Base-by-base conservation (phyloP, 306 rosid species). In the Oemleria cerasiformis region DNA sequence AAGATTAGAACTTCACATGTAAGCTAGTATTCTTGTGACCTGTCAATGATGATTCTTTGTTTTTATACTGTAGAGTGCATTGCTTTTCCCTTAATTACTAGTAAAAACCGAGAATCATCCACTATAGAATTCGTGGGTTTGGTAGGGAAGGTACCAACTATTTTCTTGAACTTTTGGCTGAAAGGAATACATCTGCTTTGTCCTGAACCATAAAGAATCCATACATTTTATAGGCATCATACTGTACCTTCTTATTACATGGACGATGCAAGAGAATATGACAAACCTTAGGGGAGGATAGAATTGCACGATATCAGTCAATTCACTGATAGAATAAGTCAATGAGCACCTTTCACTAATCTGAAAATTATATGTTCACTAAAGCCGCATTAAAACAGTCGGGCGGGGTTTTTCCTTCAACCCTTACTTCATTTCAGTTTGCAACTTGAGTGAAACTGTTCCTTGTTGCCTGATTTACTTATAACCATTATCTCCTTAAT, bases 1-100 rank as follows among this genome's bases (percentile, higher is more conserved):
- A 89, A 87, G 88, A 89, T 94, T 66, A 90, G 96, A 76, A 91
- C 86, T 75, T 91, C 97, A n/a, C 97, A 88, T 86, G 98, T 91
- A 85, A 94, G 98, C 68, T 76, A 76, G 70, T 50, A 42, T 72
- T 73, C 75, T 61, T 81, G 21, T 55, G 63, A 55, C 72, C 63
- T 57, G 42, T 54, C 30, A 36, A 5, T 17, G n/a, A 38, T 66
- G 25, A 25, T 45, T 80, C 25, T 17, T 43, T 15, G 16, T 56
- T 43, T 23, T 13, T 72, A 45, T 16, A 48, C 44, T 8, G 51
- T 14, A 14, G 40, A 34, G 40, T n/a, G 48, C 72, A 19, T 34
- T 45, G 38, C 6, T 68, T 50, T 67, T 1, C 45, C 12, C 38
- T 36, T 9, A 2, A 19, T 68, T 68, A 20, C 47, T 0, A 21